Evolutionary conservation across 164 flowering plant genomes (phyloP).

Genomic region (Chloranthus sessilifolius): DNA sequence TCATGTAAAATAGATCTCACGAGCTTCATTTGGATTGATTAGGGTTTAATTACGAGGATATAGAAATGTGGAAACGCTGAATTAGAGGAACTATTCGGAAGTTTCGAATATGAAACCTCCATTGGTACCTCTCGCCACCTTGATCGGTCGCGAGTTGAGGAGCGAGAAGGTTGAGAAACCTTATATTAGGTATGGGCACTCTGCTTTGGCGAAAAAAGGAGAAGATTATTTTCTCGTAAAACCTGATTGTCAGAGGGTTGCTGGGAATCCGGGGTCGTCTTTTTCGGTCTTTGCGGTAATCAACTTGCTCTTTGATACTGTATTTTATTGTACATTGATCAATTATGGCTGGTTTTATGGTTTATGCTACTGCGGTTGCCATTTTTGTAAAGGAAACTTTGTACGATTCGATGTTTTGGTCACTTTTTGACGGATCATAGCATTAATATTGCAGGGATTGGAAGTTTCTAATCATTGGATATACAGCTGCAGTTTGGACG

Average conservation of each 20-base stretch:
- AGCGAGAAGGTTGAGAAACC: constrained; percentile 75
- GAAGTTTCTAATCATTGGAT: background rate
- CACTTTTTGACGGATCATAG: background rate
- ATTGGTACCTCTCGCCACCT: constrained; percentile 75
- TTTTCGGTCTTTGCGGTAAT: constrained; percentile 92
- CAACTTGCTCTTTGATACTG: background rate
- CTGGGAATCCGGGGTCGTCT: constrained; percentile 59
- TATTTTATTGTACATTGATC: background rate
- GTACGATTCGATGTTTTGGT: background rate
- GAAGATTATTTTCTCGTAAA: constrained; percentile 86
- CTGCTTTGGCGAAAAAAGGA: constrained; percentile 92
- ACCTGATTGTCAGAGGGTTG: constrained; percentile 71
- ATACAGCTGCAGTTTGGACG: background rate
- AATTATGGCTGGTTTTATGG: background rate
- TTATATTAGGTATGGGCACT: constrained; percentile 69
- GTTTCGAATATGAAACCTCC: constrained; percentile 41
- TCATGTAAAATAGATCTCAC: background rate
- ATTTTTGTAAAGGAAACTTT: too few species aligned
- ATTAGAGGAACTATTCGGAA: constrained; percentile 47
- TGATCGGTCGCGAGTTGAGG: constrained; percentile 90
- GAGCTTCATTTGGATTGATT: constrained; percentile 17
- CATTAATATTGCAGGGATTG: background rate
- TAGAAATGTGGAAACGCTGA: constrained; percentile 31
- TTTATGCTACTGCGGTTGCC: background rate
- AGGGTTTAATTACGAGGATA: constrained; percentile 14